phyloP scores from a whole-genome alignment of 2,329 filamentous ascomycete genomes.

The Hysterium pulicare region DNA sequence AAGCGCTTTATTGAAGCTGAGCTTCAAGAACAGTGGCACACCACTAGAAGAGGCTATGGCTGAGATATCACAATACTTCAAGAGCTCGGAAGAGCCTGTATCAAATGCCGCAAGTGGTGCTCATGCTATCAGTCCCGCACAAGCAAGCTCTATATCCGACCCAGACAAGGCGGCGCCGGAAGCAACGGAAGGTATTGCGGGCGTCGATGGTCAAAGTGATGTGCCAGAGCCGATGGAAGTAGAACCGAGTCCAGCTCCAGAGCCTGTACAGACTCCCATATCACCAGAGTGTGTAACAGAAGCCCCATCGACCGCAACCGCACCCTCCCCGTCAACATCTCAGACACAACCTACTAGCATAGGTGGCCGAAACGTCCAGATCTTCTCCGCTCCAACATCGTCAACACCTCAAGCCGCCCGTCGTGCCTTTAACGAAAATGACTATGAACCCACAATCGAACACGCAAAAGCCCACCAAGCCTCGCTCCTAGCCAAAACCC shows the following conservation, averaged over 20 bases:
- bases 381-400: conserved; percentile 76
- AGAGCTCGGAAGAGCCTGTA: conserved; percentile 32
- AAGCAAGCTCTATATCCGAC: conserved; percentile 22
- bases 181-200: conserved; percentile 21
- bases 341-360: conserved; percentile 15
- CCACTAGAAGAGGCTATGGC: conserved; percentile 83
- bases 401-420: conserved; percentile 72
- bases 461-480: conserved; percentile 74
- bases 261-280: conserved; percentile 10
- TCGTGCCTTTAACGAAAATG: conserved; percentile 63
- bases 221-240: conserved; percentile 30
- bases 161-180: conserved; percentile 21
- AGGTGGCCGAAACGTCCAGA: conserved; percentile 55
- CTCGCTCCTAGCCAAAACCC: conserved; percentile 57
- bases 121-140: conserved; percentile 24
- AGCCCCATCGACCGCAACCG: conserved; percentile 16
- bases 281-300: conserved; percentile 13
- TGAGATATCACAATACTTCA: conserved; percentile 75
- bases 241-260: conserved; percentile 16
- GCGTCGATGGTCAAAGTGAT: conserved; percentile 20
- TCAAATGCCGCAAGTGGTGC: conserved; percentile 18
- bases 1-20: conserved; percentile 72
- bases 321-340: conserved; percentile 7
- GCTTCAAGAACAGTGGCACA: conserved; percentile 70
- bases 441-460: conserved; percentile 71